These are phyloP conservation scores for Fraxinus platypoda DNA, from an alignment of 305 asterid genomes.

Conservation along the genomic window DNA sequence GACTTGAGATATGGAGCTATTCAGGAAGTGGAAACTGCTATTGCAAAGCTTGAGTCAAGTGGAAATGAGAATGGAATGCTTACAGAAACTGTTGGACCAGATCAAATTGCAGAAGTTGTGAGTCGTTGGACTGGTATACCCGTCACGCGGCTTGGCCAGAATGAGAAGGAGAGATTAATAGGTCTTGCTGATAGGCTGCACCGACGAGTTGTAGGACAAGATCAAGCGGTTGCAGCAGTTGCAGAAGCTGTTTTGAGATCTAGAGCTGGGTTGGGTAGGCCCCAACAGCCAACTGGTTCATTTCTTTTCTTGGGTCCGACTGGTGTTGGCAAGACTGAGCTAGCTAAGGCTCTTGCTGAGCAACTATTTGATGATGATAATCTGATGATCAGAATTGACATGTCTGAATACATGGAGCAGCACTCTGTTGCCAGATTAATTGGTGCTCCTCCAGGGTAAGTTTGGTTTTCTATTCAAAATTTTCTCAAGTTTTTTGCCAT, in stretches of 20 bases:
- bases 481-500: neutral
- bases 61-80: conserved; percentile 55
- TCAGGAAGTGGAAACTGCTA: conserved; percentile 78
- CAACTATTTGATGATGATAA: conserved; percentile 83
- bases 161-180: conserved; percentile 70
- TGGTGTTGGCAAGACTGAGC: conserved; percentile 93
- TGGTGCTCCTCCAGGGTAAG: conserved; percentile 97
- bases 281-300: conserved; percentile 90
- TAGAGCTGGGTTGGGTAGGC: conserved; percentile 78
- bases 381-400: conserved; percentile 74
- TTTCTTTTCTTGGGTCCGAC: conserved; percentile 93
- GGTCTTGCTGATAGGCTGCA: conserved; percentile 77
- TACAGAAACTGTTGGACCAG: conserved; percentile 84
- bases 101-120: conserved; percentile 87
- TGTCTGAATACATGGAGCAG: conserved; percentile 96
- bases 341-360: conserved; percentile 89
- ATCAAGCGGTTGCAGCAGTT: conserved; percentile 71
- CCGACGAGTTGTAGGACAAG: conserved; percentile 77
- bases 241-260: conserved; percentile 88
- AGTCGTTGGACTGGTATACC: conserved; percentile 97
- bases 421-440: conserved; percentile 81
- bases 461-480: neutral
- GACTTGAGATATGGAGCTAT: conserved; percentile 82
- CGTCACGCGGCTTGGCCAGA: conserved; percentile 77
- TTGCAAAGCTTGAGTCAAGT: conserved; percentile 54